Conservation (phyloP, 75 land plant species). For the Selaginella tamariscina region DNA sequence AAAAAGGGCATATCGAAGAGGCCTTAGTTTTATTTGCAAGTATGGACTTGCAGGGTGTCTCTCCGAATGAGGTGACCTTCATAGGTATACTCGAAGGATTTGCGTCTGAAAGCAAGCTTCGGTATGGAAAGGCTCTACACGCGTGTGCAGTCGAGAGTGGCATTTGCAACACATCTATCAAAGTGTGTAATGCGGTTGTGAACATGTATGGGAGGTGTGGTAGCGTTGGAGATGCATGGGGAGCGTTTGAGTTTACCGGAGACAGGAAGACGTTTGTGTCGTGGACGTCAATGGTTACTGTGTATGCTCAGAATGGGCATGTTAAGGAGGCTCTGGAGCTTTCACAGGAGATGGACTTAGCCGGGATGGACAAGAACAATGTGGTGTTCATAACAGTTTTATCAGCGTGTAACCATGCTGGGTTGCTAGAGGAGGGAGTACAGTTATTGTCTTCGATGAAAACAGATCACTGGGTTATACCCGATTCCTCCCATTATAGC, state of each 20-base stretch:
- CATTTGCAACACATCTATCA: too few relatives aligned
- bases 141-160: too few relatives aligned
- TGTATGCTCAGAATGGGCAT: constrained; percentile 10
- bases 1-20: too few relatives aligned
- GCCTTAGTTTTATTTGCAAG: too few relatives aligned
- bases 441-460: constrained; percentile 15
- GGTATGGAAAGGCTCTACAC: too few relatives aligned
- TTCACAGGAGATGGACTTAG: neutral
- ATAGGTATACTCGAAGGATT: too few relatives aligned
- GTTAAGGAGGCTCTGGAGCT: too few relatives aligned
- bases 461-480: constrained; percentile 13
- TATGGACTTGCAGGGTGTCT: too few relatives aligned
- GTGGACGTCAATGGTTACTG: constrained; percentile 11
- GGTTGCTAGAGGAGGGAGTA: neutral
- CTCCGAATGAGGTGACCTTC: too few relatives aligned
- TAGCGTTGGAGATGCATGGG: constrained; percentile 14
- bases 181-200: too few relatives aligned
- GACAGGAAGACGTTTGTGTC: neutral
- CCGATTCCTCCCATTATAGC: constrained; percentile 14
- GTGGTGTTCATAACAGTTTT: constrained; percentile 14
- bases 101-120: too few relatives aligned
- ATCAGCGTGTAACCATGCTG: constrained; percentile 22
- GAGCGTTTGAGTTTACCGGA: neutral
- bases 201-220: too few relatives aligned
- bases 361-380: constrained; percentile 11